phyloP scores from a whole-genome alignment of 805 yeast genomes.

The Crinitomyces ghanaensis region DNA sequence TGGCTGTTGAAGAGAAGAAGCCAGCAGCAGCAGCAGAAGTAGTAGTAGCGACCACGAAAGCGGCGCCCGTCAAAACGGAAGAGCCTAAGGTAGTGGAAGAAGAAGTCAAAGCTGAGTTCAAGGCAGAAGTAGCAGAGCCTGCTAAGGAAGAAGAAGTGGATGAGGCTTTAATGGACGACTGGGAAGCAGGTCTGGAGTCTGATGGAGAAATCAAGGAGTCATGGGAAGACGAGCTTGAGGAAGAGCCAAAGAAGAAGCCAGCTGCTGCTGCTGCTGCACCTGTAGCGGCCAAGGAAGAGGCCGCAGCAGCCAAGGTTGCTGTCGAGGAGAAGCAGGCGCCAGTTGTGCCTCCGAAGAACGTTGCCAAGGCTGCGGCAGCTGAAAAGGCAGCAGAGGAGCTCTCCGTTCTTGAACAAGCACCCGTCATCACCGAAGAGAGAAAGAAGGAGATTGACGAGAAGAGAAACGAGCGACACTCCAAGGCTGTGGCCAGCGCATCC shows the following conservation, averaged over 20 bases:
- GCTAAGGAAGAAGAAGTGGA: constrained; percentile 29
- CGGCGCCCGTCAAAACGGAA: background rate
- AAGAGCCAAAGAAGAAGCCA: constrained; percentile 11
- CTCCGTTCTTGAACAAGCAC: constrained; percentile 21
- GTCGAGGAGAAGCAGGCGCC: constrained; percentile 6
- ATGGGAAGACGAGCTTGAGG: constrained; percentile 15
- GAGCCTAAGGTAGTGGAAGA: constrained; percentile 3
- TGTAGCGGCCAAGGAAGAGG: constrained; percentile 16
- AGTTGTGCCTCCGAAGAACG: constrained; percentile 7
- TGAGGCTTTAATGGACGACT: constrained; percentile 64
- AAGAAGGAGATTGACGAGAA: constrained; percentile 31
- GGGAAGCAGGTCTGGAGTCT: constrained; percentile 57
- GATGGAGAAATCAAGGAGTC: constrained; percentile 42
- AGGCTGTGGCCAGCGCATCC: constrained; percentile 27
- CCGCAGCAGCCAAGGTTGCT: constrained; percentile 14
- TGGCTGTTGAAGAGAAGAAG: constrained; percentile 3
- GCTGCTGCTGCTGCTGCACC: constrained; percentile 14
- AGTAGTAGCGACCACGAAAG: background rate
- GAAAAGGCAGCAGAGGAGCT: constrained; percentile 25
- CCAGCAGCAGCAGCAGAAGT: background rate
- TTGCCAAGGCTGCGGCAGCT: constrained; percentile 18
- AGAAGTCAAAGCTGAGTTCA: too few relatives aligned
- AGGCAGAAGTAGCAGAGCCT: constrained; percentile 15
- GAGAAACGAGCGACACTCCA: constrained; percentile 27
- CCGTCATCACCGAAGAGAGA: constrained; percentile 24